Conservation (phyloP, 805 yeast genomes). For the Candida ulmi region DNA sequence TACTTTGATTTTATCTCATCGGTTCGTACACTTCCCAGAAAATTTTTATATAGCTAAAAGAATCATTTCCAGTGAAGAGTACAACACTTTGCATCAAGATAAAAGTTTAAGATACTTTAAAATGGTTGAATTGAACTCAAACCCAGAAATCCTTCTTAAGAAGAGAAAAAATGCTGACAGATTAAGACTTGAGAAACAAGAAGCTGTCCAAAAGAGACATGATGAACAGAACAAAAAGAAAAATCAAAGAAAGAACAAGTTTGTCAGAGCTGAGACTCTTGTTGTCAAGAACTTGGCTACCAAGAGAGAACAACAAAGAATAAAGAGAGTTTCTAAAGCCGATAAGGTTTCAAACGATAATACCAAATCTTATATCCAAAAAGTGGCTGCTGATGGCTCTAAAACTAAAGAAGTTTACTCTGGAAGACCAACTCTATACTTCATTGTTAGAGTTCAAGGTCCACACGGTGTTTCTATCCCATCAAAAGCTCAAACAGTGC, state of each 20-base stretch:
- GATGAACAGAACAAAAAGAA: slow-evolving; percentile 40
- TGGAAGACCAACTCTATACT: slow-evolving; percentile 46
- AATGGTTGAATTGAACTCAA: slow-evolving; percentile 45
- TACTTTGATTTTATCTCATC: not conserved
- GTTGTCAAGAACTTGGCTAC: slow-evolving; percentile 62
- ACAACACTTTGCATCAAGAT: no score
- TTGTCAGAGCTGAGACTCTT: slow-evolving; percentile 69
- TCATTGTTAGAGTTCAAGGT: slow-evolving; percentile 63
- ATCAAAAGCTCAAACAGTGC: slow-evolving; percentile 51
- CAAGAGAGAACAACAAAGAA: slow-evolving; percentile 62
- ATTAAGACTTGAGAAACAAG: slow-evolving; percentile 68
- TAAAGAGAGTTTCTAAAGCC: slow-evolving; percentile 53
- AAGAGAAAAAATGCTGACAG: slow-evolving; percentile 78
- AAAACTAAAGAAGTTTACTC: slow-evolving; percentile 31
- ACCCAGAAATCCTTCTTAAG: slow-evolving; percentile 71
- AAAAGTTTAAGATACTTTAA: not conserved
- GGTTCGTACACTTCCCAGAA: not conserved
- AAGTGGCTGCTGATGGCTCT: slow-evolving; percentile 26
- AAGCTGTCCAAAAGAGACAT: slow-evolving; percentile 47
- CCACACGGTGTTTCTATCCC: slow-evolving; percentile 65
- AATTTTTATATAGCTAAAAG: not conserved
- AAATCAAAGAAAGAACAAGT: slow-evolving; percentile 40
- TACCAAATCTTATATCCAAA: slow-evolving; percentile 25
- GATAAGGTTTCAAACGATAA: slow-evolving; percentile 29
- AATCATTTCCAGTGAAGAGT: no score